Percentiles rank a stretch among this genome's conserved stretches.
These are phyloP conservation scores for Sporothrix mexicana DNA, from an alignment of 2,329 filamentous ascomycete genomes.

Conservation along the genomic window DNA sequence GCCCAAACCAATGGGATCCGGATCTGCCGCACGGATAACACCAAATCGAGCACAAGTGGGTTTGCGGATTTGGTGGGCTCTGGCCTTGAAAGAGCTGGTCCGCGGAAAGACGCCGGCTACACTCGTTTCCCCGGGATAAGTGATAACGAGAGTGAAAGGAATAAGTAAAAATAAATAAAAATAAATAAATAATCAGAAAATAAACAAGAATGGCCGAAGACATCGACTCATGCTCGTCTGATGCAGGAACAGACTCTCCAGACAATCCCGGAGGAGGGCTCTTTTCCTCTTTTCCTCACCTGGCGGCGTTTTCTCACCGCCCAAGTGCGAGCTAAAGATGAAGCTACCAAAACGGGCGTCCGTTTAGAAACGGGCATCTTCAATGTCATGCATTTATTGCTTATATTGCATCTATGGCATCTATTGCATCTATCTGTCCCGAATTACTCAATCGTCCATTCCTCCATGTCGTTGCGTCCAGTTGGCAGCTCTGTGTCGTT, in stretches of 20 bases:
- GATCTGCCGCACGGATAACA: conserved; percentile 10
- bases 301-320: conserved; percentile 6
- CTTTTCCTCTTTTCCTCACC: conserved; percentile 7
- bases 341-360: too few species aligned
- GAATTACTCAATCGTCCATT: not conserved
- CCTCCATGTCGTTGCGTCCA: not conserved
- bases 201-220: not conserved
- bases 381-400: too few species aligned
- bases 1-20: not conserved
- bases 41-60: not conserved
- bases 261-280: not conserved
- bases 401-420: too few species aligned
- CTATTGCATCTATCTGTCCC: too few species aligned
- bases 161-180: not conserved
- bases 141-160: not conserved
- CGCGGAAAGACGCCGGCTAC: not conserved
- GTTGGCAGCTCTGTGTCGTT: not conserved
- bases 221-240: not conserved
- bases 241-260: not conserved
- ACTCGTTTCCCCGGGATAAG: not conserved
- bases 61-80: not conserved
- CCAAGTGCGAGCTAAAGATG: not conserved
- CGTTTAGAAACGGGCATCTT: too few species aligned
- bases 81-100: too few species aligned
- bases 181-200: not conserved